A percentile compares a stretch with the other conserved stretches of the same genome.
Conservation (phyloP, 192 early-diverging fungal species). For the Backusella morwellensis region DNA sequence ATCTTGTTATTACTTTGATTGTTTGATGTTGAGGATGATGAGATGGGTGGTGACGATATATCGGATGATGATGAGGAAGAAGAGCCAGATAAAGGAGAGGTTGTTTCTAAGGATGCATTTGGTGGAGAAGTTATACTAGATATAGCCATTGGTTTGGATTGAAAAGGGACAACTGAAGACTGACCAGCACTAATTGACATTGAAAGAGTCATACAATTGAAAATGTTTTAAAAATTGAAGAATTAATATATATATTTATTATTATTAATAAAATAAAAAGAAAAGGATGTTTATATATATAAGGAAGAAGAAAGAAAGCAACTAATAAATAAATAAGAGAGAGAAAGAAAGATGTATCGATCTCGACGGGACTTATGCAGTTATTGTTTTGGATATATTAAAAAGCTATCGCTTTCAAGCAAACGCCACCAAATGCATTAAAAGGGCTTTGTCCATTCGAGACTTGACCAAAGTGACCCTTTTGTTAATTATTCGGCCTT, state of each 20-base stretch:
- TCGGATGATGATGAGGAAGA: conserved; percentile 10
- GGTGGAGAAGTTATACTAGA: conserved; percentile 33
- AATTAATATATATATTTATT: background rate
- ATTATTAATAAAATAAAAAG: background rate
- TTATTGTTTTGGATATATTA: conserved; percentile 15
- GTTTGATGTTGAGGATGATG: background rate
- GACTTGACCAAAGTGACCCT: conserved; percentile 10
- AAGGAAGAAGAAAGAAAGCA: background rate
- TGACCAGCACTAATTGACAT: background rate
- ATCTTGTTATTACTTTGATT: background rate
- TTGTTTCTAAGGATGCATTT: background rate
- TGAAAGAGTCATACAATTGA: background rate
- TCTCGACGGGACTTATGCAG: conserved; percentile 15
- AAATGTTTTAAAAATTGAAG: background rate
- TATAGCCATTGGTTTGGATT: conserved; percentile 34
- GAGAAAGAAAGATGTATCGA: background rate
- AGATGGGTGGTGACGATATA: background rate
- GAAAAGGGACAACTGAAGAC: conserved; percentile 4
- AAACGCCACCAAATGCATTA: conserved; percentile 2
- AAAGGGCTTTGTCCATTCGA: conserved; percentile 2
- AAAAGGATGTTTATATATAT: background rate
- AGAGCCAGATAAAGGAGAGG: background rate
- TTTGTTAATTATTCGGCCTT: conserved; percentile 9
- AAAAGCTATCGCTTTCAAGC: conserved; percentile 9
- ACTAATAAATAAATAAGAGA: background rate